phyloP scores from a whole-genome alignment of 2,329 filamentous ascomycete genomes.

The Alternaria hordeiaustralica region DNA sequence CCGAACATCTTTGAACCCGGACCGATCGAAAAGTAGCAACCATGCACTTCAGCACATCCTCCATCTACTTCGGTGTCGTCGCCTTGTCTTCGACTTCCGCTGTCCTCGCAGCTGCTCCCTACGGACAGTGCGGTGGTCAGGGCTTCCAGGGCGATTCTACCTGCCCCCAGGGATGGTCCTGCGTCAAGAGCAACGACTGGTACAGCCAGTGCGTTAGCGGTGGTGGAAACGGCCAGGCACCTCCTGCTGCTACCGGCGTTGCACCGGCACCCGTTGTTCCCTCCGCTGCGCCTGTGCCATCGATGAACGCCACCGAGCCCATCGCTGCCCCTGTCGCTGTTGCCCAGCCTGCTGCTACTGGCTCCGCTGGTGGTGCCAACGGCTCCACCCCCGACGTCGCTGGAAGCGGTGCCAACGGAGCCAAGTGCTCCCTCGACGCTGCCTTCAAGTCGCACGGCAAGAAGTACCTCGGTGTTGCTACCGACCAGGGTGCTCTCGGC shows the following conservation, averaged over 20 bases:
- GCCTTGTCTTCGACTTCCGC: conserved; percentile 35
- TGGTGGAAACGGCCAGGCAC: neutral
- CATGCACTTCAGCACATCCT: conserved; percentile 31
- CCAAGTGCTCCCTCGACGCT: conserved; percentile 57
- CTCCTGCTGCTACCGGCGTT: conserved; percentile 2
- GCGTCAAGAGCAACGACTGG: conserved; percentile 52
- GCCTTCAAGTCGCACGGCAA: conserved; percentile 67
- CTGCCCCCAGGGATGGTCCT: conserved; percentile 50
- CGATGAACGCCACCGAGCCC: conserved; percentile 13
- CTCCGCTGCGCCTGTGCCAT: conserved; percentile 8
- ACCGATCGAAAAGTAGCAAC: neutral
- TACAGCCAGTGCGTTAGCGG: conserved; percentile 54
- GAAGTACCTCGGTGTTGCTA: conserved; percentile 67
- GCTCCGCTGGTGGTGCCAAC: neutral
- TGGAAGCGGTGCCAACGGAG: conserved; percentile 27
- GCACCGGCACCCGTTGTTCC: conserved; percentile 6
- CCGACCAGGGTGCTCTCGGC: conserved; percentile 62
- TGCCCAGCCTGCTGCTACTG: neutral
- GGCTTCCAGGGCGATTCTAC: conserved; percentile 49
- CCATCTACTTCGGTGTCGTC: conserved; percentile 37
- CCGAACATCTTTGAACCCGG: neutral
- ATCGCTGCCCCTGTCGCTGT: conserved; percentile 6
- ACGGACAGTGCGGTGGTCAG: conserved; percentile 56
- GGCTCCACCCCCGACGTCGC: conserved; percentile 16
- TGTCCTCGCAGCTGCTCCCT: conserved; percentile 39